Evolutionary conservation across 1,284 basidiomycete species (phyloP).

Genomic region (Ganoderma lucidum): DNA sequence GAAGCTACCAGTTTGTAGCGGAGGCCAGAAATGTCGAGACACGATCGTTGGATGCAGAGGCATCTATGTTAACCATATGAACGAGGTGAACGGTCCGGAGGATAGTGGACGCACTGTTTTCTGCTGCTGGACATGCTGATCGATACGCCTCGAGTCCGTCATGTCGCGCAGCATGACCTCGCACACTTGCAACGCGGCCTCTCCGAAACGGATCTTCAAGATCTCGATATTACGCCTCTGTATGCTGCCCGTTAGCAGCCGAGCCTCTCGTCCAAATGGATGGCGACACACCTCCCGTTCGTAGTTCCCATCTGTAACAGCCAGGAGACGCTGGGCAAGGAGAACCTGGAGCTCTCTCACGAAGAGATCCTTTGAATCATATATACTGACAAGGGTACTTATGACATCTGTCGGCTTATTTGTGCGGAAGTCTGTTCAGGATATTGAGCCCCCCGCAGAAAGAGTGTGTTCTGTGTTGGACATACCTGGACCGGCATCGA

Average conservation of each 20-base stretch:
- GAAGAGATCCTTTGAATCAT: slow-evolving; percentile 93
- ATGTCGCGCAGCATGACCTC: slow-evolving; percentile 98
- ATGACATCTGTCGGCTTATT: slow-evolving; percentile 91
- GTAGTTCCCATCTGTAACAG: slow-evolving; percentile 80
- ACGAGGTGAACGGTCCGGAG: slow-evolving; percentile 5
- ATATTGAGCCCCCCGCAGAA: too few relatives aligned
- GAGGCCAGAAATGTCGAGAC: slow-evolving; percentile 93
- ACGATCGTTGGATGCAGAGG: slow-evolving; percentile 88
- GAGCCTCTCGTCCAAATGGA: neutral
- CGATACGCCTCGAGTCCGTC: slow-evolving; percentile 89
- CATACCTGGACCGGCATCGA: slow-evolving; percentile 89
- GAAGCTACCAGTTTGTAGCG: slow-evolving; percentile 76
- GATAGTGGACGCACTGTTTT: slow-evolving; percentile 55
- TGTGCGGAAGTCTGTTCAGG: slow-evolving; percentile 78
- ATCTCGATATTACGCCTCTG: slow-evolving; percentile 93
- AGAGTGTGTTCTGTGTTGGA: neutral
- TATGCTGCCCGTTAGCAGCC: slow-evolving; percentile 6
- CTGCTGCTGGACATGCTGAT: slow-evolving; percentile 84
- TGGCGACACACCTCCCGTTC: slow-evolving; percentile 79
- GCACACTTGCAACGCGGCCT: slow-evolving; percentile 88
- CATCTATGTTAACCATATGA: slow-evolving; percentile 49
- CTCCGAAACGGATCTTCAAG: slow-evolving; percentile 93
- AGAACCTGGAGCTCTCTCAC: slow-evolving; percentile 92
- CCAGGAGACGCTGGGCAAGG: slow-evolving; percentile 84
- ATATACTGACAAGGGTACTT: slow-evolving; percentile 94